Evolutionary conservation across 2,329 filamentous ascomycete genomes (phyloP), one percentile per base, ranked within the genome.

Genomic region (Hypomyces perniciosus): DNA sequence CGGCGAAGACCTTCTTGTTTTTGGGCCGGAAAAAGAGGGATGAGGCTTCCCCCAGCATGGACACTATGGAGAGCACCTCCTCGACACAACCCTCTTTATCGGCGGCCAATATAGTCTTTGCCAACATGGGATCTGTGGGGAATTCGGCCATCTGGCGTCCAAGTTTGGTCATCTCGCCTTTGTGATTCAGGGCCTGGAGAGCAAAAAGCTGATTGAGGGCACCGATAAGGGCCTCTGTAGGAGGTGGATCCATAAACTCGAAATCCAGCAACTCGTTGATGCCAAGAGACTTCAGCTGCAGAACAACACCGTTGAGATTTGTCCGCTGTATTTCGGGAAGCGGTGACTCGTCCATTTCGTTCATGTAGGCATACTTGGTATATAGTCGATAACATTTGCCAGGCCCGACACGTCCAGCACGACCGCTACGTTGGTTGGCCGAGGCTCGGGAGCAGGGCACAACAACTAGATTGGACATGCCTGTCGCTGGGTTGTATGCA

Each of bases 101-200:
- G 0, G 92, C 89, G 0, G 90, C 89, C 3, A 99, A 80, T 13
- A 99, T 86, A 0, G 89, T 83, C 67, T 93, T 95, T 49, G 90
- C 87, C 4, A 96, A 79, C 85, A 93, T 93, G 0, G 90, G 90
- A 52, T 96, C 90, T 0, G 89, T 90, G 0, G 92, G 92, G 61
- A 97, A 93, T 68, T 97, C 92, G 12, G 90, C 88, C 88, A 97
- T 96, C 65, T 95, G 88, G 1, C 93, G 82, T 1, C 93, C 93
- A 10, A 96, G 74, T 62, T 93, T 93, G 26, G 93, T 97, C 40
- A 99, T 74, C 56, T 91, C 86, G 52, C 92, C 93, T 58, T 85
- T 84, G 66, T 92, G 86, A 63, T 96, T 95, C 44, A 99, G 75
- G 0, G 89, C 90, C 29, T 93, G 90, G 0, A 97, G 77, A 0